A percentile compares a stretch with the other conserved stretches of the same genome.
phyloP scores from a whole-genome alignment of 257 asterid species.

The Ophiorrhiza pumila region DNA sequence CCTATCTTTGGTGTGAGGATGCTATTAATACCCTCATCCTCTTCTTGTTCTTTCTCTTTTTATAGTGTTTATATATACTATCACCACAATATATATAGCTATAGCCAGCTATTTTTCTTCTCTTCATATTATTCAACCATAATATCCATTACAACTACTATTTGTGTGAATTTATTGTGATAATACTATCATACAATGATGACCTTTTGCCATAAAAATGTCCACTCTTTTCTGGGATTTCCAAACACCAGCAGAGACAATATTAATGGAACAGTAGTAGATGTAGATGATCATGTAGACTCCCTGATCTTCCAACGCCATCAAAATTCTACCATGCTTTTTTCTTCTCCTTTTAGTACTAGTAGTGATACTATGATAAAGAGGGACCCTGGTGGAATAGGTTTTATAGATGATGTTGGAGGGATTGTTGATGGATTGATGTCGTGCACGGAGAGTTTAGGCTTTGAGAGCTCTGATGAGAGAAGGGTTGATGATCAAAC shows the following conservation, averaged over 20 bases:
- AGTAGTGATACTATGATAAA: neutral
- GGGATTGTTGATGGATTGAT: constrained; percentile 35
- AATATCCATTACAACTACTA: neutral
- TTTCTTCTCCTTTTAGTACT: neutral
- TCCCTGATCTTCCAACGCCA: neutral
- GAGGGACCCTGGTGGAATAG: constrained; percentile 28
- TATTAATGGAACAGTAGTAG: constrained; percentile 17
- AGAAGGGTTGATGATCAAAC: constrained; percentile 22
- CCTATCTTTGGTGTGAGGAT: constrained; percentile 27
- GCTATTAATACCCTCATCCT: constrained; percentile 25
- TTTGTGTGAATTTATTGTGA: neutral
- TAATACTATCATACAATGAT: neutral
- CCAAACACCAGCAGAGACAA: constrained; percentile 10
- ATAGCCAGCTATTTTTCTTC: neutral
- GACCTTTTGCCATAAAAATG: constrained; percentile 21
- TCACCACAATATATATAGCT: neutral
- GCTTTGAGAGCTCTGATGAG: constrained; percentile 39
- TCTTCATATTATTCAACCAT: neutral
- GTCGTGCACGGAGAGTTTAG: constrained; percentile 41
- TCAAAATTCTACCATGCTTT: neutral
- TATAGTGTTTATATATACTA: too few species aligned
- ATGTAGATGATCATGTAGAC: too few species aligned
- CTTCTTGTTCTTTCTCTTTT: neutral
- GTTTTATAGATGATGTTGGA: constrained; percentile 28
- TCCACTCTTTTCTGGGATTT: constrained; percentile 1